Conservation (phyloP, 306 rosid genomes). For the Castanopsis chinensis region DNA sequence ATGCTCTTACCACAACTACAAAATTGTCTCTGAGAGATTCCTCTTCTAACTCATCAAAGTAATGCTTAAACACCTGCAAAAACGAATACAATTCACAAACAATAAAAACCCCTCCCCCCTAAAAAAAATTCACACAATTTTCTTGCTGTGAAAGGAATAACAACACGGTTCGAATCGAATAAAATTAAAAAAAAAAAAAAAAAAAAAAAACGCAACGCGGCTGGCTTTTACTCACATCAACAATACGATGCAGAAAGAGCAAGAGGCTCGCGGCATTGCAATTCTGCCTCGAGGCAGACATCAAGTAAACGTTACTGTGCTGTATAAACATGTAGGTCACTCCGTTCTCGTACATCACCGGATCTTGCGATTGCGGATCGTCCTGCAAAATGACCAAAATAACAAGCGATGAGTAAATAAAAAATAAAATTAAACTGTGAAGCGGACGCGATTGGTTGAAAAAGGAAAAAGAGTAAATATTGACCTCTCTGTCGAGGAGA, state of each 20-base stretch:
- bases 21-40: conserved; percentile 97
- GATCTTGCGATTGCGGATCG: conserved; percentile 92
- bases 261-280: conserved; percentile 95
- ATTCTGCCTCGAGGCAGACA: conserved; percentile 90
- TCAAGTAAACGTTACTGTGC: conserved; percentile 89
- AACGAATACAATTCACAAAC: conserved; percentile 12
- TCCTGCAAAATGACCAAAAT: conserved; percentile 52
- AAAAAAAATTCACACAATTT: no score
- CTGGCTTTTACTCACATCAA: conserved; percentile 60
- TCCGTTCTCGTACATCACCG: conserved; percentile 81
- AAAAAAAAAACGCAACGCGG: no score
- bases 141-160: neutral
- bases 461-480: no score
- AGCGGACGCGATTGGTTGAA: no score
- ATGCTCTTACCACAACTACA: conserved; percentile 85
- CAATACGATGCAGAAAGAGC: conserved; percentile 81
- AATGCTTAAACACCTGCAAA: conserved; percentile 91
- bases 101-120: no score
- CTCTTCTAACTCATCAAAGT: conserved; percentile 94
- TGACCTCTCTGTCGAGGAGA: conserved; percentile 91
- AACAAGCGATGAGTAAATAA: no score
- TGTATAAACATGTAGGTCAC: conserved; percentile 92
- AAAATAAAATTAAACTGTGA: no score
- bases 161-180: neutral
- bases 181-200: no score